A percentile compares a stretch with the other conserved stretches of the same genome.
Evolutionary conservation across 305 asterid species (phyloP).

Genomic region (Fraxinus baroniana): DNA sequence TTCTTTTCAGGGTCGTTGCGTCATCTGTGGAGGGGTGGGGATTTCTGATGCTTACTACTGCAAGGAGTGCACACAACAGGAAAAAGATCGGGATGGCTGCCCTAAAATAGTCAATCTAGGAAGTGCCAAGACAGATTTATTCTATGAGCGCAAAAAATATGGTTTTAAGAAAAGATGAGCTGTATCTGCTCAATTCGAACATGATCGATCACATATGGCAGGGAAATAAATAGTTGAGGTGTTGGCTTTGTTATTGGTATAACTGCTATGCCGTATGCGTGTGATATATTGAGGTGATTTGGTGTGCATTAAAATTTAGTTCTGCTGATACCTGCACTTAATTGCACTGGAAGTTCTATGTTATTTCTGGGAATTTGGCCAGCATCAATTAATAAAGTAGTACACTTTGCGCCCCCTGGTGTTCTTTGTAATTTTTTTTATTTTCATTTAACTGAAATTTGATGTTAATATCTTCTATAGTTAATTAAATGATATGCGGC

Average conservation of each 20-base stretch:
- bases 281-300: not conserved
- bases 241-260: not conserved
- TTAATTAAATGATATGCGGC: not conserved
- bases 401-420: not conserved
- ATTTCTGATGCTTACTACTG: conserved; percentile 84
- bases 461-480: not conserved
- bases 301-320: not conserved
- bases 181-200: not conserved
- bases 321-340: not conserved
- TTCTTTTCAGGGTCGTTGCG: conserved; percentile 82
- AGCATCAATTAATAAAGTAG: not conserved
- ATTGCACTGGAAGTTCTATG: not conserved
- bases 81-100: conserved; percentile 81
- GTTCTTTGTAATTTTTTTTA: not conserved
- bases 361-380: not conserved
- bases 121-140: conserved; percentile 76
- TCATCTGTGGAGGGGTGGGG: conserved; percentile 83
- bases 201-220: not conserved
- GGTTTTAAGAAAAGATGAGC: conserved; percentile 76
- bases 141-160: conserved; percentile 76
- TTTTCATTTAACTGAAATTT: not conserved
- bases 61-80: conserved; percentile 88
- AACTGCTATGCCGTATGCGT: not conserved
- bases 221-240: not conserved
- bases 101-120: conserved; percentile 83